Base-by-base conservation (phyloP, 1,139 yeast genomes). In the Candida gigantensis region DNA sequence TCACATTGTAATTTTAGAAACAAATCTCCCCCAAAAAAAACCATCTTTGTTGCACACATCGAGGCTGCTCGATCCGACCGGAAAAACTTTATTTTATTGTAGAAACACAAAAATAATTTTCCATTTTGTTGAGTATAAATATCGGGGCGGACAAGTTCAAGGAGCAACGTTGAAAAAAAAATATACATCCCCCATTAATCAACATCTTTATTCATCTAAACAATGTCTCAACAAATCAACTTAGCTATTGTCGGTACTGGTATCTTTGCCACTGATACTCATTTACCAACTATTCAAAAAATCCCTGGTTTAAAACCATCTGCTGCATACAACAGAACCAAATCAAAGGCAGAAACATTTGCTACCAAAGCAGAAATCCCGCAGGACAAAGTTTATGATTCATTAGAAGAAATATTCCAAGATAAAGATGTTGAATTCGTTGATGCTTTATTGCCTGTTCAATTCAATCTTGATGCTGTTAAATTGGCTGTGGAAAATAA, bases 231-330 rank as follows among this genome's bases (percentile, higher is more conserved):
- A 16, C 43, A 38, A 34, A 57, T 79, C 40, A 81, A 77, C 54
- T 74, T 87, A 37, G 96, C 94, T 38, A 66, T 88, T 38, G 79
- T 88, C 39, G 96, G 96, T 43, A 89, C 97, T 2, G 96, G 96
- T 47, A 86, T 90, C 53, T 90, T 89, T 56, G 97, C 97, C 44
- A 78, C 79, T 21, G 87, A 84, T 47, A 72, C 75, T 37, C 97
- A 90, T 57, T 72, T 87, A 47, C 97, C 97, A 29, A 77, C 86
- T 19, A 64, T 84, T 42, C 64, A 79, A 49, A 65, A 72, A 37
- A 52, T 66, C 36, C 48, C 57, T 20, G 52, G 49, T 42, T 53
- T 72, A 37, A 56, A 49, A 18, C 65, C 69, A 11, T 49, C 50
- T 32, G 86, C 89, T 13, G 85, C 88, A 40, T 86, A 70, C 66